phyloP scores from a whole-genome alignment of 129 eudicot species.

The Logfia minima region DNA sequence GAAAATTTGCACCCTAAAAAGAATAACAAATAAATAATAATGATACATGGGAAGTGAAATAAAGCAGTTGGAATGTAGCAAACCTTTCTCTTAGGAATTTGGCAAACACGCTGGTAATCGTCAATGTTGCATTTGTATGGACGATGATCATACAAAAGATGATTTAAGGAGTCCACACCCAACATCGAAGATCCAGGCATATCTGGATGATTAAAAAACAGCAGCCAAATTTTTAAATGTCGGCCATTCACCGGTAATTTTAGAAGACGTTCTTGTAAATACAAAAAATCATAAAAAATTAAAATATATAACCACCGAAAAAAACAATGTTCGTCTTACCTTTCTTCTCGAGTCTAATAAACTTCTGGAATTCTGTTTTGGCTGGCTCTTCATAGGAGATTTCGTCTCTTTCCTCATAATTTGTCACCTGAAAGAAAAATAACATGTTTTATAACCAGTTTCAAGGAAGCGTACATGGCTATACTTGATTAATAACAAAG shows the following conservation, averaged over 20 bases:
- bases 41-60: no score
- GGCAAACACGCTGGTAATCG: conserved; percentile 64
- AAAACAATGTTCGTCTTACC: conserved; percentile 35
- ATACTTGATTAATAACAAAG: no score
- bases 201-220: neutral
- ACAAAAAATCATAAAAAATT: neutral
- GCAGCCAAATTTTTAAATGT: neutral
- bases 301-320: neutral
- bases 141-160: conserved; percentile 62
- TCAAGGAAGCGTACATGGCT: neutral
- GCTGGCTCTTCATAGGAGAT: conserved; percentile 50
- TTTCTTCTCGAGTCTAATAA: conserved; percentile 52
- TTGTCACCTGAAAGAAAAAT: conserved; percentile 49
- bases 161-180: conserved; percentile 12
- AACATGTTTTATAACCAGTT: neutral
- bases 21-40: neutral
- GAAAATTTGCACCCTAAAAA: conserved; percentile 73
- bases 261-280: neutral
- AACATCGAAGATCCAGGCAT: conserved; percentile 43
- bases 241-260: no score
- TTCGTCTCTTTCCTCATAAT: conserved; percentile 55
- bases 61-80: neutral
- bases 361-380: conserved; percentile 56
- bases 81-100: conserved; percentile 80
- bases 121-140: conserved; percentile 62